Base-by-base conservation (phyloP, 164 flowering plant species). In the Vitis riparia region DNA sequence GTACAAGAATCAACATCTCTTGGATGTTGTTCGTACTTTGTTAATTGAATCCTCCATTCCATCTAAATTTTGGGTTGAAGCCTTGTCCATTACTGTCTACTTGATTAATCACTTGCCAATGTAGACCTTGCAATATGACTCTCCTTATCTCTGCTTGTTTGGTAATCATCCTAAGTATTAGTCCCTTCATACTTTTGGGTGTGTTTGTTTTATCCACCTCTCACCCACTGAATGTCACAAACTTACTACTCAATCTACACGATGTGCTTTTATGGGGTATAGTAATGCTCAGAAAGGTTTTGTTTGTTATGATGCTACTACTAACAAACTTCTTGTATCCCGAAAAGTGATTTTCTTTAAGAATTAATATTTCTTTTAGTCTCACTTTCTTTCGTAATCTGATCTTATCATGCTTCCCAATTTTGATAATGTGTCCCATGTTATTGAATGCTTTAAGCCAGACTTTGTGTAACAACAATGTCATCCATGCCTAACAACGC, bases 241-340 rank as follows among this genome's bases (percentile, higher is more conserved):
- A 14, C 48, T 61, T 11, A 0, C 52, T 9, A 14, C 75, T 67
- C 66, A 59, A 44, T 66, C 47, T 56, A 71, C 37, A 15, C 19
- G 17, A 11, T 73, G 68, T 63, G 71, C 48, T 14, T 69, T 74
- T 69, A 11, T 74, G 32, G 73, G 65, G 19, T 74, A 68, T 58
- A 15, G 1, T 15, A 10, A 0, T 30, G 3, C 48, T 15, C 68
- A 55, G 0, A 68, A 57, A 64, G 62, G 63, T 1, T 57, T 14
- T 57, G 11, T 60, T 52, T 62, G 60, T 8, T 53, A 62, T 70
- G 59, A 62, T 52, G 11, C 60, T 15, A 2, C 3, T n/a, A 0
- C 30, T 62, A 57, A 59, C 11, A 15, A 32, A 15, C 7, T 51
- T 19, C 61, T 37, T 62, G 32, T 70, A 16, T 70, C 73, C 37